Base-by-base conservation (phyloP, 106 monocot species). In the Narthecium ossifragum region DNA sequence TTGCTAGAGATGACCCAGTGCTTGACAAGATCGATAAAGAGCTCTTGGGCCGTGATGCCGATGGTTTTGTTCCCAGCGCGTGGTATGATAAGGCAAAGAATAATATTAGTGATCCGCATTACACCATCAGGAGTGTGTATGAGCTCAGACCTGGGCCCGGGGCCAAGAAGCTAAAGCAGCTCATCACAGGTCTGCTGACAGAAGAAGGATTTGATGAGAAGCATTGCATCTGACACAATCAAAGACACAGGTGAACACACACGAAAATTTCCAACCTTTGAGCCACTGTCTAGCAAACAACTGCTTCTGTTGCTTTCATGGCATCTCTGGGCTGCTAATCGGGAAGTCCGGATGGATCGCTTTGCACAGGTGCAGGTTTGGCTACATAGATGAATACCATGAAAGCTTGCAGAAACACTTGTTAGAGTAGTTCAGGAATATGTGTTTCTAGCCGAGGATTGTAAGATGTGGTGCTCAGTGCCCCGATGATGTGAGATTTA, bases 1-100 rank as follows among this genome's bases (percentile, higher is more conserved):
- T 76, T 51, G 59, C 51, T 8, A 55, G 77, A 21, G 69, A 85
- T 14, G 73, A 85, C n/a, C 68, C 77, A 6, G 78, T 88, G 23
- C 80, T 92, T 0, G 92, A 92, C 58, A 78, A 66, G 66, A 88
- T 92, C 9, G 92, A 92, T 56, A 60, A 37, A 53, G 88, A 85
- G 37, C 60, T 93, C 2, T 55, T 93, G 57, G 65, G 56, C 21
- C 62, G 81, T 18, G 57, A 77, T 36, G 47, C 70, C 8, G 65
- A 71, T 9, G 78, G 75, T 5, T 85, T 88, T 38, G 73, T 71
- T 22, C 70, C 75, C 14, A 76, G 85, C 18, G 75, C 79, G 27
- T 93, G 92, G 92, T 75, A 32, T 33, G 73, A 65, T 50, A 41
- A 53, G 6, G 14, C 59, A 17, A 69, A 55, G 5, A 64, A 54